These are phyloP conservation scores for Teunomyces tritomae DNA, from an alignment of 805 yeast genomes.

Conservation along the genomic window DNA sequence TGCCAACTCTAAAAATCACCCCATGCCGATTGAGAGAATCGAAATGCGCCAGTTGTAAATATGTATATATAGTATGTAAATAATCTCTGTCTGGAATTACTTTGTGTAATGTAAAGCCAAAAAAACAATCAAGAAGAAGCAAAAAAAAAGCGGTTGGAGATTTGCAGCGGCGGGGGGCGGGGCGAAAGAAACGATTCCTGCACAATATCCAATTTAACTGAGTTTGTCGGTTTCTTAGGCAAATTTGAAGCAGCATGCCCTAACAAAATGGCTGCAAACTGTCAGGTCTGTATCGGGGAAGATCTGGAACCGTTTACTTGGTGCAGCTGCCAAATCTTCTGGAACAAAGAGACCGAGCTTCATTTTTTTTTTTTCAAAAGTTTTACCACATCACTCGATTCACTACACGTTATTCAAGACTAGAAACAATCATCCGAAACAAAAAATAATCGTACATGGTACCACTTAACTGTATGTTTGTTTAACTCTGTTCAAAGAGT, in stretches of 20 bases:
- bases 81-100: background rate
- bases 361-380: background rate
- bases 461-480: too few relatives aligned
- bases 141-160: background rate
- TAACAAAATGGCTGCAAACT: constrained; percentile 5
- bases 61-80: background rate
- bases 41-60: background rate
- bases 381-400: background rate
- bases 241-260: background rate
- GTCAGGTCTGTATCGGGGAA: constrained; percentile 4
- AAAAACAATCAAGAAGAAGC: background rate
- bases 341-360: background rate
- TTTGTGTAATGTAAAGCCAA: background rate
- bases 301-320: constrained; percentile 1
- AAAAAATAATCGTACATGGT: too few relatives aligned
- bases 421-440: too few relatives aligned
- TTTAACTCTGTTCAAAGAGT: background rate
- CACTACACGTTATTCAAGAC: too few relatives aligned
- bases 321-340: background rate
- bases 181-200: background rate
- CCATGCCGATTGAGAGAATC: constrained; percentile 44
- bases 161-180: too few relatives aligned
- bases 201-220: background rate
- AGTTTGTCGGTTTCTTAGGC: background rate
- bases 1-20: constrained; percentile 49